These are phyloP conservation scores for Thraustochytrium striatum DNA, from an alignment of 352 stramenopile genomes.

Conservation along the genomic window DNA sequence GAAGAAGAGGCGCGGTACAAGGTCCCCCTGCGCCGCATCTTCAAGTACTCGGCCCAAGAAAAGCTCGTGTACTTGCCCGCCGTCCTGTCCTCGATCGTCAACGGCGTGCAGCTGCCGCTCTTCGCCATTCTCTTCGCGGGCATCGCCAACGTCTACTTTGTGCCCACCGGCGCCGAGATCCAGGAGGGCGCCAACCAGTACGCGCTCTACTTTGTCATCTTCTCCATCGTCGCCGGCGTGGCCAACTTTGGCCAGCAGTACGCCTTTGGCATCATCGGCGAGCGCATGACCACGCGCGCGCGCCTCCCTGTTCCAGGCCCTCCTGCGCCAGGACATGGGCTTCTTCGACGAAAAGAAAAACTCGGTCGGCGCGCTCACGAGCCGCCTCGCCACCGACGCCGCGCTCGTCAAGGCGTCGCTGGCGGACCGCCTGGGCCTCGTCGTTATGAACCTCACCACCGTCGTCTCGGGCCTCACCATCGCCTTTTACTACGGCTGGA, in stretches of 20 bases:
- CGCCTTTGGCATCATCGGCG: conserved; percentile 45
- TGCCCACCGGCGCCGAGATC: conserved; percentile 20
- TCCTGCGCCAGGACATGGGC: conserved; percentile 47
- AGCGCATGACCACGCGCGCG: conserved; percentile 45
- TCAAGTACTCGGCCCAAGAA: not conserved
- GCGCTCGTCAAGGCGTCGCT: conserved; percentile 44
- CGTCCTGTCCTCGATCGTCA: not conserved
- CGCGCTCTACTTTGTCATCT: conserved; percentile 18
- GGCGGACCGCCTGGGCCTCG: conserved; percentile 20
- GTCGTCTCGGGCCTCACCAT: conserved; percentile 47
- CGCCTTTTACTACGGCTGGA: conserved; percentile 49
- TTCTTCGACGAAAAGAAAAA: conserved; percentile 50
- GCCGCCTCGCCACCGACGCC: conserved; percentile 61
- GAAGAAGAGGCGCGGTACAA: not conserved
- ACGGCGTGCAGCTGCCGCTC: conserved; percentile 33
- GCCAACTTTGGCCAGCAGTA: conserved; percentile 40
- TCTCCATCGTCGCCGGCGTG: conserved; percentile 37
- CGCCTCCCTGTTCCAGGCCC: conserved; percentile 10
- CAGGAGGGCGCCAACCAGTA: not conserved
- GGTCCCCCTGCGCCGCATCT: conserved; percentile 30
- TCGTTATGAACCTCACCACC: conserved; percentile 41
- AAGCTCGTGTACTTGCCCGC: conserved; percentile 42
- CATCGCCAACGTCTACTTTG: conserved; percentile 36
- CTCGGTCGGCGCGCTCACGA: conserved; percentile 46
- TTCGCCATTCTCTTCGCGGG: conserved; percentile 38